Evolutionary conservation across 257 asterid genomes (phyloP), one percentile per base, ranked within the genome.

Genomic region (Cynanchum wilfordii): DNA sequence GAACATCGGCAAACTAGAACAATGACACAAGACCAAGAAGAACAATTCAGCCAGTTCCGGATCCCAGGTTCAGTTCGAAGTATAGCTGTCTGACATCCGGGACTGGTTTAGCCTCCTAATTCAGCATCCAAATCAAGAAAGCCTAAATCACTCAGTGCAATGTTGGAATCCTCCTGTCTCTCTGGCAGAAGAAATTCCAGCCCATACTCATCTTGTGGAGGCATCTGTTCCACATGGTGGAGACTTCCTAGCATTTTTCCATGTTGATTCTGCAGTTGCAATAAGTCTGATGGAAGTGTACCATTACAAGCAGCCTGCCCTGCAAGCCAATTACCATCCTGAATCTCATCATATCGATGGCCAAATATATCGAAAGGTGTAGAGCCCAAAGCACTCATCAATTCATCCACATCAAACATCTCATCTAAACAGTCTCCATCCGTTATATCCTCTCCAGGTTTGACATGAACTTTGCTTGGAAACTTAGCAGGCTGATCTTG

Each of bases 111-210:
- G 33, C 72, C 24, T 13, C 81, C 83, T 71, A 82, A 7, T 15
- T 82, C 82, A 0, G 80, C 38, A 57, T 76, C 88, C 58, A 82
- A 47, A 36, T 88, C 89, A 29, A 74, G 29, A 20, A 84, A 69
- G 0, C 40, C 70, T 25, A 91, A 56, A 75, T 89, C 92, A 63
- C 75, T 75, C 73, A 78, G 42, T 10, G 82, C 55, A 74, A 83
- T 58, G 70, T 74, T 76, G 17, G 72, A 59, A 47, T 91, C 93
- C 66, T 91, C 93, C 60, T 75, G 84, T 47, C 93, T 74, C 49
- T 93, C 93, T 0, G 97, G 93, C 66, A 60, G 77, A 77, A 88
- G 64, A 79, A 91, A 88, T 13, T 88, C 96, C 2, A 91, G 76
- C 11, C 74, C 84, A 42, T 77, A 40, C 4, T 86, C 90, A 22